Evolutionary conservation across 441 rosid genomes (phyloP).

Genomic region (Euphorbia schlechtendalii): DNA sequence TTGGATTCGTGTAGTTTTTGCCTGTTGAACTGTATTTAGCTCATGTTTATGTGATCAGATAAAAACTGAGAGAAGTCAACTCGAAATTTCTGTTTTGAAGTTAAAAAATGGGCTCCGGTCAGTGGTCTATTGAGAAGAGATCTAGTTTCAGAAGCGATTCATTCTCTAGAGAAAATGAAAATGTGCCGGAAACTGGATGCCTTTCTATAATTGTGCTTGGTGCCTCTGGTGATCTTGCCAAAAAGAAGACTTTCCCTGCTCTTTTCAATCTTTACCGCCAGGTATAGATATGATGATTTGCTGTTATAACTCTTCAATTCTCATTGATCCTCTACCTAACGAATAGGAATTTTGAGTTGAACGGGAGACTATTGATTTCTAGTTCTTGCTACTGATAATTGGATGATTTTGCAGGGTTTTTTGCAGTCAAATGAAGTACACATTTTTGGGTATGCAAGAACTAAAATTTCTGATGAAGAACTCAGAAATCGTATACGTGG

Average conservation of each 20-base stretch:
- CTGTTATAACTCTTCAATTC: background rate
- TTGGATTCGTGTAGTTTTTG: background rate
- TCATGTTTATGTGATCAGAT: too few relatives aligned
- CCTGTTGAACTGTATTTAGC: too few relatives aligned
- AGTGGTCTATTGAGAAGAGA: conserved; percentile 65
- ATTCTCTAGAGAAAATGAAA: conserved; percentile 35
- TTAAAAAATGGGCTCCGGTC: conserved; percentile 47
- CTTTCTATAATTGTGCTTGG: conserved; percentile 88
- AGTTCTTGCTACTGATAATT: background rate
- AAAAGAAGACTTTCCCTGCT: conserved; percentile 98
- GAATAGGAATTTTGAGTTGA: background rate
- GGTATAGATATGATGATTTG: conserved; percentile 32
- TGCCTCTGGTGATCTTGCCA: conserved; percentile 99
- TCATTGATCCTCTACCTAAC: background rate
- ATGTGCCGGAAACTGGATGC: conserved; percentile 60
- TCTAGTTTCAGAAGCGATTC: conserved; percentile 43
- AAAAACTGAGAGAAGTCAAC: background rate
- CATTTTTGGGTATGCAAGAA: conserved; percentile 95
- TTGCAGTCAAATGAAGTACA: conserved; percentile 70
- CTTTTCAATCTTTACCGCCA: conserved; percentile 83
- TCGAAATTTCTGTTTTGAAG: background rate
- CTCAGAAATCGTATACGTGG: conserved; percentile 65
- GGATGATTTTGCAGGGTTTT: conserved; percentile 50
- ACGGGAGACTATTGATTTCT: background rate
- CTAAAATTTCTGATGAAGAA: conserved; percentile 70